Evolutionary conservation across 768 basidiomycete species (phyloP), one percentile per base, ranked within the genome.

Genomic region (Amylocystis lapponica): DNA sequence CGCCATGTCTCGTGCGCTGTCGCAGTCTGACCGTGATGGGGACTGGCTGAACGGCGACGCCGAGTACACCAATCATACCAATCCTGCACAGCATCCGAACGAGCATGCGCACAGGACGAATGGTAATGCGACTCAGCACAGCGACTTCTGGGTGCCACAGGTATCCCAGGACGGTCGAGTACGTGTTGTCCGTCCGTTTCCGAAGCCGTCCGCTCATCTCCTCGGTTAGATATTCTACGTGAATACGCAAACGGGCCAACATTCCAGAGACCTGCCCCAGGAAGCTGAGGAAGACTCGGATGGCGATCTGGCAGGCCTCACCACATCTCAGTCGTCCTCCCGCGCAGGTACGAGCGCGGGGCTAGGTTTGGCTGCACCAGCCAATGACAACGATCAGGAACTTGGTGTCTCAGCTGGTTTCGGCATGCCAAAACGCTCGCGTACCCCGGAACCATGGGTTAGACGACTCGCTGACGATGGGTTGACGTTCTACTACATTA

Each of bases 91-190:
- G 2, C 36, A 32, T 22, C 25, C 41, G 13, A 25, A 45, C 6
- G 11, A 29, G 19, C 39, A 56, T 27, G 23, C 27, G 5, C 48
- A 46, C 17, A 50, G 47, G 17, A 19, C 47, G 36, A 62, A 62
- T 39, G 59, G 46, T 3, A 37, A 41, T 9, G 38, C 46, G 35
- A 62, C 68, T 10, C 66, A 75, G 53, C 74, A 76, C 7, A 83
- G 75, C 53, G 87, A 94, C 53, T 94, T 83, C 64, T 97, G 94
- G 94, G 80, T 93, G 60, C 94, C 94, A 10, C 78, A 81, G 53
- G 78, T 95, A 29, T 86, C 86, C 3, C 65, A 73, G 33, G 80
- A 87, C 53, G 89, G 90, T 39, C 88, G 89, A 76, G 92, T 87
- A 57, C 59, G 80, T 63, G 27, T 43, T 41, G 45, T 13, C 46